phyloP scores from a whole-genome alignment of 176 grass and related monocot species.

The Hyparrhenia diplandra region DNA sequence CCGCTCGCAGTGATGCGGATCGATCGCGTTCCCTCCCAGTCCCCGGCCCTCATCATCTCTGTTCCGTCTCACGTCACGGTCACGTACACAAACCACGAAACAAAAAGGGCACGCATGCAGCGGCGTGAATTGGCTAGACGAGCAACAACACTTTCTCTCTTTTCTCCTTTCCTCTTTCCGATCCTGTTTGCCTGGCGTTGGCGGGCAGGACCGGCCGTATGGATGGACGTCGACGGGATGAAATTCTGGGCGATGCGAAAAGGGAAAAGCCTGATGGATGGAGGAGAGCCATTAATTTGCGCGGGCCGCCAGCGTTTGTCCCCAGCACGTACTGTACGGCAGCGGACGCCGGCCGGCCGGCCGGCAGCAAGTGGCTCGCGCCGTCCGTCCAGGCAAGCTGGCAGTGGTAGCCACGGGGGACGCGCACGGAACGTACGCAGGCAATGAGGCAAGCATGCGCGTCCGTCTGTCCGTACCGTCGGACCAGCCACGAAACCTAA shows the following conservation, averaged over 20 bases:
- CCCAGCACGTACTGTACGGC: not conserved
- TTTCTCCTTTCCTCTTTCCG: not conserved
- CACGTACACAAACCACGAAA: not conserved
- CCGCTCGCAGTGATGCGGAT: not conserved
- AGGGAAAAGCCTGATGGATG: not conserved
- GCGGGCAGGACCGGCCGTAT: not conserved
- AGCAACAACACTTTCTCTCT: not conserved
- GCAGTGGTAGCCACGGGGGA: not conserved
- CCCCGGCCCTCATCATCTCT: no score
- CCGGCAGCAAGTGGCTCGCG: not conserved
- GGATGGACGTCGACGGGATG: not conserved
- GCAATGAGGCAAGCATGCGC: no score
- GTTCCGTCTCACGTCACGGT: not conserved
- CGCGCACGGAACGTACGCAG: not conserved
- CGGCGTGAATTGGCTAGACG: constrained; percentile 27
- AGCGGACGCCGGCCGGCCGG: not conserved
- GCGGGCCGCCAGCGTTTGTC: constrained; percentile 3
- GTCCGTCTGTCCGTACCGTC: not conserved
- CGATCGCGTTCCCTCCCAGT: no score
- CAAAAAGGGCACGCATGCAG: not conserved
- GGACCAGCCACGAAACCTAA: not conserved
- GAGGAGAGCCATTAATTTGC: not conserved
- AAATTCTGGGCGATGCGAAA: not conserved
- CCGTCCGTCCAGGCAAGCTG: not conserved
- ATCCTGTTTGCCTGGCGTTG: not conserved